Conservation (phyloP, 2,329 filamentous ascomycete genomes). For the Colletotrichum endophyticum region DNA sequence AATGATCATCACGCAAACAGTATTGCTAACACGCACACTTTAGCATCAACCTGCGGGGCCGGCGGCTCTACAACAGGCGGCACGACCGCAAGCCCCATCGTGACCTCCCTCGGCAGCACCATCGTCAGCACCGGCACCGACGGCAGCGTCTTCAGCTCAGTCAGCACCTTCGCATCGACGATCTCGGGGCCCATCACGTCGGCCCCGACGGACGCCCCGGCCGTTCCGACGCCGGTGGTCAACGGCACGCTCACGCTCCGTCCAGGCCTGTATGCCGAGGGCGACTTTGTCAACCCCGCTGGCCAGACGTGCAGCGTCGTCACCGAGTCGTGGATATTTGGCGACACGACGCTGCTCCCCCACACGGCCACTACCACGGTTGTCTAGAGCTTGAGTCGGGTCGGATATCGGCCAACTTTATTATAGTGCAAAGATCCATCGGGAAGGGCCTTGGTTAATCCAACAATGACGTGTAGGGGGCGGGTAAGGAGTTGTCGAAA, state of each 20-base stretch:
- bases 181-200: neutral
- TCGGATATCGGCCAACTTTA: neutral
- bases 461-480: neutral
- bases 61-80: neutral
- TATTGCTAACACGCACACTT: neutral
- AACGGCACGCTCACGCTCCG: constrained; percentile 15
- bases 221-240: neutral
- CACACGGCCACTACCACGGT: neutral
- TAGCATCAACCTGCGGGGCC: neutral
- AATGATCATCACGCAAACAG: neutral
- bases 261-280: constrained; percentile 5
- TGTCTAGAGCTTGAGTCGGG: neutral
- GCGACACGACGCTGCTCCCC: constrained; percentile 8
- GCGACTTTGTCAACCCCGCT: neutral
- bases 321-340: constrained; percentile 8
- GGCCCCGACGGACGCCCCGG: neutral
- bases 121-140: constrained; percentile 1
- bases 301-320: neutral
- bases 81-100: neutral
- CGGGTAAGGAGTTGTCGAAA: neutral
- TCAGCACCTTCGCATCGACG: neutral
- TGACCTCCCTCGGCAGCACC: neutral
- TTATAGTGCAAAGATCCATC: neutral
- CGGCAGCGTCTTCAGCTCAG: neutral
- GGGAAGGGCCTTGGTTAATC: neutral